Base-by-base conservation (phyloP, 257 asterid genomes). In the Penstemon eatonii region DNA sequence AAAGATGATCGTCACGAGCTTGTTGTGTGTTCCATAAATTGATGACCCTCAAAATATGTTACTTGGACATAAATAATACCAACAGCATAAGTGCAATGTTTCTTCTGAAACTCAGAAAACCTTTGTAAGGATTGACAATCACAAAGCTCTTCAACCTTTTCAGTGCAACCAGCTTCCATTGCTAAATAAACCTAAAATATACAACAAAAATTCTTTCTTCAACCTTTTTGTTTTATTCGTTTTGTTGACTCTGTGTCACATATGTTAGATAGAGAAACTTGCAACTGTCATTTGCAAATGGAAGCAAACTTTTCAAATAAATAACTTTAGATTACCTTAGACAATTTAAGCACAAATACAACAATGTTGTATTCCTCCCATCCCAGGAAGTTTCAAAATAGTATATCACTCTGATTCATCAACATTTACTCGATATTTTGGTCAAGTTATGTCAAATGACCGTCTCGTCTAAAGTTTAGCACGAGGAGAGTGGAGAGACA, bases 101-200 rank as follows among this genome's bases (percentile, higher is more conserved):
- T 71, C 67, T 65, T 50, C 56, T 82, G 76, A 74, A 67, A 73
- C 82, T 76, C 67, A 71, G 63, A 73, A 94, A 91, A 67, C 97
- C 95, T 78, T 84, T 79, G 60, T n/a, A 94, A 91, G 51, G 91
- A 82, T 71, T 94, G 78, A 42, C 90, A 89, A 52, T 72, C 82
- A 73, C 96, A 88, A 55, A 94, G 96, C 83, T 94, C 99, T 79
- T 94, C 92, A 45, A 86, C 97, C 78, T 94, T 94, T 77, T 94
- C 99, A 41, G 36, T 39, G 73, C 91, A 94, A 70, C 99, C 99
- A 80, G 96, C 96, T 85, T 94, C 97, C 96, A 91, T 77, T 40
- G 99, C 97, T 80, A 94, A 78, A 82, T 94, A 91, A 63, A 94
- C 99, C 99, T 94, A 67, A 58, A 57, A 61, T 43, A 69, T 65